Conservation (phyloP, 2,329 filamentous ascomycete genomes). For the Scorias spongiosa region DNA sequence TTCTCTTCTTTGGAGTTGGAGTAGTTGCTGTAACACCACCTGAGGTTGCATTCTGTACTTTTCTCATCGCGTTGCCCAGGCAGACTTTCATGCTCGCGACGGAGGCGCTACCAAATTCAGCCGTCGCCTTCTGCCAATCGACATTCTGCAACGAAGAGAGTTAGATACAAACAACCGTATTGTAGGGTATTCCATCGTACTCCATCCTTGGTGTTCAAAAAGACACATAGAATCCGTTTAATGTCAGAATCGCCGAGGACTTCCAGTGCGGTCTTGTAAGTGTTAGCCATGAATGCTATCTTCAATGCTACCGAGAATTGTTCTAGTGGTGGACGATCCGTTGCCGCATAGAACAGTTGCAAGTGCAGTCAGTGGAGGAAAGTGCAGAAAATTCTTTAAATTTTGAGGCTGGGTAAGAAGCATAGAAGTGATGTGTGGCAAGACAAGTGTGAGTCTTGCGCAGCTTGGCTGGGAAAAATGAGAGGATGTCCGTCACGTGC, state of each 20-base stretch:
- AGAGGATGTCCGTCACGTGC: no score
- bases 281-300: slow-evolving; percentile 8
- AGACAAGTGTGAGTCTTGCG: no score
- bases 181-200: slow-evolving; percentile 2
- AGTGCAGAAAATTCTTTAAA: no score
- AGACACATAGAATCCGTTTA: slow-evolving; percentile 15
- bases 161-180: not conserved
- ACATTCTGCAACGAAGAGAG: slow-evolving; percentile 4
- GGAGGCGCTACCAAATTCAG: slow-evolving; percentile 12
- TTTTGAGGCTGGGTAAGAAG: no score
- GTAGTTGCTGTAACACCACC: not conserved
- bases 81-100: slow-evolving; percentile 13
- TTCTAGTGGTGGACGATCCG: no score
- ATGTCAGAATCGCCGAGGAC: slow-evolving; percentile 15
- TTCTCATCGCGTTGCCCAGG: slow-evolving; percentile 11
- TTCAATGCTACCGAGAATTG: no score
- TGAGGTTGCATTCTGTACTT: slow-evolving; percentile 9
- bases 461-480: no score
- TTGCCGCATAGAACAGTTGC: no score
- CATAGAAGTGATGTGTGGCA: no score
- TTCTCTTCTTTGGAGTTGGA: slow-evolving; percentile 7
- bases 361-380: no score
- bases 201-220: slow-evolving; percentile 7
- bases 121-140: slow-evolving; percentile 15
- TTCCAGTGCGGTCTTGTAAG: slow-evolving; percentile 12